Evolutionary conservation across 768 basidiomycete species (phyloP).

Genomic region (Tulasnella sp.): DNA sequence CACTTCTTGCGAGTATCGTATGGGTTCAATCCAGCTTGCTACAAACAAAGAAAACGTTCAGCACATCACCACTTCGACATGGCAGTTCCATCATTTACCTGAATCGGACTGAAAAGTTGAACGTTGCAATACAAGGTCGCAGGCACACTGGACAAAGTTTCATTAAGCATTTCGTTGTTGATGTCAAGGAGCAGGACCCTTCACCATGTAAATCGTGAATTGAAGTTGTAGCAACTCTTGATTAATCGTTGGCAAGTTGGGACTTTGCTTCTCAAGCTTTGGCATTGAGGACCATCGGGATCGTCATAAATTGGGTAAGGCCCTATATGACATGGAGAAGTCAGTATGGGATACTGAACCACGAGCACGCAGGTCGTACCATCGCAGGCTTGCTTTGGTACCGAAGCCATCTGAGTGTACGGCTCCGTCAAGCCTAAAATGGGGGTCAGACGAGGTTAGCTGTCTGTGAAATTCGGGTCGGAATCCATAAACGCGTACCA

Average conservation of each 20-base stretch:
- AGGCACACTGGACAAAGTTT: slow-evolving; percentile 40
- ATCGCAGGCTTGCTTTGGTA: slow-evolving; percentile 75
- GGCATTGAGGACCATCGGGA: slow-evolving; percentile 55
- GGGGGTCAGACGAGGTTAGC: neutral
- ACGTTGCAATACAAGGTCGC: slow-evolving; percentile 73
- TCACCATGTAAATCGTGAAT: slow-evolving; percentile 49
- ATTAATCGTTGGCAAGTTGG: slow-evolving; percentile 69
- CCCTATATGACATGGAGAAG: slow-evolving; percentile 27
- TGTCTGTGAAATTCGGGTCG: neutral
- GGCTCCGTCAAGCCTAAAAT: slow-evolving; percentile 60
- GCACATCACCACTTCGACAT: neutral
- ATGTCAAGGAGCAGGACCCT: neutral
- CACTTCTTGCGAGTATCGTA: slow-evolving; percentile 81
- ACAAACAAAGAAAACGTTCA: slow-evolving; percentile 3
- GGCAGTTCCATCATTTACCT: slow-evolving; percentile 40
- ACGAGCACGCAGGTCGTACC: slow-evolving; percentile 25
- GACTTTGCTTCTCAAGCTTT: slow-evolving; percentile 52
- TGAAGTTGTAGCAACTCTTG: slow-evolving; percentile 57
- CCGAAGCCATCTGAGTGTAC: slow-evolving; percentile 64
- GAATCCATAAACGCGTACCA: slow-evolving; percentile 30
- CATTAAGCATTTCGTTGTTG: neutral
- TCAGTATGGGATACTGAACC: slow-evolving; percentile 27
- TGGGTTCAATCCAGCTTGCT: slow-evolving; percentile 71
- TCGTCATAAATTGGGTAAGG: slow-evolving; percentile 74
- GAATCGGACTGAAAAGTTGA: slow-evolving; percentile 62